Percentiles rank a stretch among this genome's conserved stretches.
These are phyloP conservation scores for Phylloboletellus chloephorus DNA, from an alignment of 1,284 basidiomycete species.

Conservation along the genomic window DNA sequence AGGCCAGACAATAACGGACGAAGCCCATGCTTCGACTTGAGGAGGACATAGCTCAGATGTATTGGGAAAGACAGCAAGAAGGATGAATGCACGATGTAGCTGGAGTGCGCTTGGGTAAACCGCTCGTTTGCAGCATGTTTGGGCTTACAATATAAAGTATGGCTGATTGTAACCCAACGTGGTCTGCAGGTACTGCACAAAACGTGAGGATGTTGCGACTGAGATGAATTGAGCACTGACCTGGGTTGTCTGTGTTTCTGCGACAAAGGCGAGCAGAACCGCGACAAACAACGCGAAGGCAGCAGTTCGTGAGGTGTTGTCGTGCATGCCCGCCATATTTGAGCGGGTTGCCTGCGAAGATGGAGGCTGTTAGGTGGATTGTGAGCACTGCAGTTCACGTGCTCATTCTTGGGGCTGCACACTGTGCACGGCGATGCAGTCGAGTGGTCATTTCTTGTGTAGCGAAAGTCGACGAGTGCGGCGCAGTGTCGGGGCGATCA, in stretches of 20 bases:
- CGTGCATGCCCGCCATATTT: slow-evolving; percentile 14
- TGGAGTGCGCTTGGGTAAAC: slow-evolving; percentile 28
- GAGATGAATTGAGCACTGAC: slow-evolving; percentile 34
- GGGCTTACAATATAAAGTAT: slow-evolving; percentile 68
- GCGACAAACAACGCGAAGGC: slow-evolving; percentile 34
- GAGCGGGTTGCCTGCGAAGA: background rate
- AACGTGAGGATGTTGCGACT: background rate
- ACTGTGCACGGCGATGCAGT: background rate
- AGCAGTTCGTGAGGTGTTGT: slow-evolving; percentile 27
- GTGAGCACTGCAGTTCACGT: background rate
- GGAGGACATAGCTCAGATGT: slow-evolving; percentile 58
- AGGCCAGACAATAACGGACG: slow-evolving; percentile 47
- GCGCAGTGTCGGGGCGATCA: too few species aligned
- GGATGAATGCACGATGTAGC: slow-evolving; percentile 72
- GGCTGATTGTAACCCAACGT: slow-evolving; percentile 66
- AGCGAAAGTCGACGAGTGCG: too few species aligned
- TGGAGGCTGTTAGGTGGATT: background rate
- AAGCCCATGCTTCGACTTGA: slow-evolving; percentile 43
- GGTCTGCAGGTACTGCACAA: slow-evolving; percentile 65
- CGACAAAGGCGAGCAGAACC: slow-evolving; percentile 62
- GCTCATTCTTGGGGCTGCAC: too few species aligned
- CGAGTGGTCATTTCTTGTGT: too few species aligned
- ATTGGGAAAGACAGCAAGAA: slow-evolving; percentile 66
- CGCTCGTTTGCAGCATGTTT: background rate
- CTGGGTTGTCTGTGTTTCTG: slow-evolving; percentile 67